A percentile compares a stretch with the other conserved stretches of the same genome.
These are phyloP conservation scores for Nakazawaea anatomiae DNA, from an alignment of 805 yeast species.

Conservation along the genomic window DNA sequence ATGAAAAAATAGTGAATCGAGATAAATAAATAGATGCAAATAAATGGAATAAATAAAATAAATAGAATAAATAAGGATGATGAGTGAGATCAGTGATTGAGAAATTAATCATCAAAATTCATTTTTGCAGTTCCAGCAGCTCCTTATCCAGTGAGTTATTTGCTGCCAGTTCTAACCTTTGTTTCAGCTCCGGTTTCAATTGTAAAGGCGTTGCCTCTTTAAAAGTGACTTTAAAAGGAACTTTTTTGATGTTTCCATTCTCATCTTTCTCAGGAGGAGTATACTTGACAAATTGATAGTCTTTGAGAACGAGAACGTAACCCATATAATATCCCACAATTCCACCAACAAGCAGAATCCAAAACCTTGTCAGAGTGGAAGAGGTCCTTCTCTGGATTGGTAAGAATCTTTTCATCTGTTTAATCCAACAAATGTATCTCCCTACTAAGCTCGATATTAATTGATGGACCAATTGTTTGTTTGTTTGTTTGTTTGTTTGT, in stretches of 20 bases:
- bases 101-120: background rate
- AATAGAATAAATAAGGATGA: background rate
- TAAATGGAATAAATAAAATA: background rate
- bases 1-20: background rate
- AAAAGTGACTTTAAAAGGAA: slow-evolving; percentile 28
- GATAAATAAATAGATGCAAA: background rate
- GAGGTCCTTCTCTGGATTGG: background rate
- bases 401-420: background rate
- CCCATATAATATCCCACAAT: slow-evolving; percentile 19
- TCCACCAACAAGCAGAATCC: slow-evolving; percentile 9
- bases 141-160: background rate
- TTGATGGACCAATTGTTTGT: background rate
- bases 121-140: background rate
- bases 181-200: slow-evolving; percentile 26
- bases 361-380: background rate
- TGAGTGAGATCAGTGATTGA: no score
- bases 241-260: slow-evolving; percentile 30
- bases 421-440: no score
- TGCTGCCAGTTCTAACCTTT: background rate
- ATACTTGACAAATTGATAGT: slow-evolving; percentile 31
- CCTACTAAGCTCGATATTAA: background rate
- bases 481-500: background rate
- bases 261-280: slow-evolving; percentile 33
- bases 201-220: slow-evolving; percentile 32
- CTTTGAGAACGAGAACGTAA: slow-evolving; percentile 21